Evolutionary conservation across 176 grass and related monocot genomes (phyloP).

Genomic region (Juncus inflexus): DNA sequence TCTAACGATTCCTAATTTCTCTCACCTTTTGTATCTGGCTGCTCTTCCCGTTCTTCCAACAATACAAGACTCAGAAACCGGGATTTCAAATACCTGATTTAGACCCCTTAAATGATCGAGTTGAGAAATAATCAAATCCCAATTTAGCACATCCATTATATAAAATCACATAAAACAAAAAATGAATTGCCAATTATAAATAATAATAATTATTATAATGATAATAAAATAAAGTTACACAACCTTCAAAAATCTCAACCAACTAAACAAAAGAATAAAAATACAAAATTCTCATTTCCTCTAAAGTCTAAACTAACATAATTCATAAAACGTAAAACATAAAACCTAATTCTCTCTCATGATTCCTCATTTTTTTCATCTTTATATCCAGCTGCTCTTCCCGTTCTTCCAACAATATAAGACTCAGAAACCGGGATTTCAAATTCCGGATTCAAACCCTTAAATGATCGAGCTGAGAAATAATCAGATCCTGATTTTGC

Average conservation of each 20-base stretch:
- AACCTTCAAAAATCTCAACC: too few species aligned
- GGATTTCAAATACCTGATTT: conserved; percentile 42
- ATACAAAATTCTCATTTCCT: too few species aligned
- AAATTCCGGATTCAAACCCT: conserved; percentile 59
- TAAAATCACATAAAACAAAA: conserved; percentile 33
- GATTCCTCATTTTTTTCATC: conserved; percentile 35
- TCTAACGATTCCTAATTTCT: conserved; percentile 19
- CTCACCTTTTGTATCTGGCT: conserved; percentile 53
- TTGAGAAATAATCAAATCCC: conserved; percentile 62
- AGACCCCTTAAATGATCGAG: conserved; percentile 66
- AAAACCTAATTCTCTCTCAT: not conserved
- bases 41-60: conserved; percentile 63
- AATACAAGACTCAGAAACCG: conserved; percentile 38
- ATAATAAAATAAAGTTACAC: too few species aligned
- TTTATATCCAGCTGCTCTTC: conserved; percentile 68
- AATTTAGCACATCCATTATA: conserved; percentile 71
- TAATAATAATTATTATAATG: too few species aligned
- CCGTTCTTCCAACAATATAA: conserved; percentile 49
- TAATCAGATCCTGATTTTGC: conserved; percentile 68
- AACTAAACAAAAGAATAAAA: too few species aligned
- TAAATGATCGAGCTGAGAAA: conserved; percentile 63
- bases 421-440: conserved; percentile 35
- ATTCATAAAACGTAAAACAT: too few species aligned
- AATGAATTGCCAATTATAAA: too few species aligned
- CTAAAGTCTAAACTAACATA: too few species aligned